Conservation (phyloP, 768 basidiomycete genomes). For the Podaxis sp. region DNA sequence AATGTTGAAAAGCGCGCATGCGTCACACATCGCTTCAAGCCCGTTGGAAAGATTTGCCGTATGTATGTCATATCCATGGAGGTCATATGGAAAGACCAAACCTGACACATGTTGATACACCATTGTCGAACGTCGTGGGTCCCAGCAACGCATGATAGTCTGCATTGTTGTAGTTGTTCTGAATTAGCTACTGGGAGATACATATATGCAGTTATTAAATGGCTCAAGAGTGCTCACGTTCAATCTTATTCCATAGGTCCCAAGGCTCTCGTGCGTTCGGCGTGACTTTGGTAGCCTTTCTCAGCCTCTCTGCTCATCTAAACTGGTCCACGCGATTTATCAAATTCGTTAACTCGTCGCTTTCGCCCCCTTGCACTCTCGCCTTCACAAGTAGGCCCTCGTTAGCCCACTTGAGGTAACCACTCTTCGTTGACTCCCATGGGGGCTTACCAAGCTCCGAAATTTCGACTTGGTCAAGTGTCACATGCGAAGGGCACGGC, state of each 20-base stretch:
- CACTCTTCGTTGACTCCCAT: constrained; percentile 12
- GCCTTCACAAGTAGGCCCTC: neutral
- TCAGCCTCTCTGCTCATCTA: constrained; percentile 6
- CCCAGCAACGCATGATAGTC: too few relatives aligned
- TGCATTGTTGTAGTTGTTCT: too few relatives aligned
- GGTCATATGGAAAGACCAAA: too few relatives aligned
- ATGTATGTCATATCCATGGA: too few relatives aligned
- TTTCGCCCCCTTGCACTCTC: neutral
- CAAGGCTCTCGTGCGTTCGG: constrained; percentile 1
- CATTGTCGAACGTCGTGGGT: too few relatives aligned
- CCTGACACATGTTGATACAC: too few relatives aligned
- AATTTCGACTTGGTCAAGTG: constrained; percentile 2
- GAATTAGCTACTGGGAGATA: too few relatives aligned
- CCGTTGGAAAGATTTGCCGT: too few relatives aligned
- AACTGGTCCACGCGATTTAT: neutral
- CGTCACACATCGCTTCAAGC: too few relatives aligned
- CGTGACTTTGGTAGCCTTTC: constrained; percentile 7
- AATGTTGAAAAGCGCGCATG: too few relatives aligned
- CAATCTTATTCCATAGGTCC: neutral
- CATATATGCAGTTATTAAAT: too few relatives aligned
- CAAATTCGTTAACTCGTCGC: neutral
- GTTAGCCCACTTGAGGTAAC: constrained; percentile 12
- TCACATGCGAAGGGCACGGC: neutral
- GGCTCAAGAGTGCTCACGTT: too few relatives aligned
- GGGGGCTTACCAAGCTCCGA: constrained; percentile 6